Percentiles rank a stretch among this genome's conserved stretches.
Evolutionary conservation across 192 early-diverging fungal genomes (phyloP).

Genomic region (Diversispora epigaea): DNA sequence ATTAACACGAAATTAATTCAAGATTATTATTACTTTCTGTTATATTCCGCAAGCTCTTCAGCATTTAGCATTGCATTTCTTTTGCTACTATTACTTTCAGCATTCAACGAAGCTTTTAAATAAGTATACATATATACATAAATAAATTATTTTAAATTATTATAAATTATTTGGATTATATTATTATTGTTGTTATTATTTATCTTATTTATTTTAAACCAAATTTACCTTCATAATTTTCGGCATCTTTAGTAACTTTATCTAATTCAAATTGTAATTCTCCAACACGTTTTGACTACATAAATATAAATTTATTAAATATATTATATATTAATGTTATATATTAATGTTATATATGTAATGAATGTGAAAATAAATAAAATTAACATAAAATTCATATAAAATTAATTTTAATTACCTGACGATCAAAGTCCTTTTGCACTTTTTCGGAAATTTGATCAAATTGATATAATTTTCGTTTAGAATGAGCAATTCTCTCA

Average conservation of each 20-base stretch:
- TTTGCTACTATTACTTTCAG: slow-evolving; percentile 4
- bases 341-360: neutral
- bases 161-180: too few species aligned
- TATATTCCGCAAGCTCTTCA: slow-evolving; percentile 40
- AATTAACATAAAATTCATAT: too few species aligned
- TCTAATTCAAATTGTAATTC: slow-evolving; percentile 56
- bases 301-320: slow-evolving; percentile 31
- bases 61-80: slow-evolving; percentile 33
- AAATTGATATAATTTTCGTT: slow-evolving; percentile 64
- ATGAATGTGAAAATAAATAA: too few species aligned
- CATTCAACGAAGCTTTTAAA: slow-evolving; percentile 21
- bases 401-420: too few species aligned
- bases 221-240: slow-evolving; percentile 48
- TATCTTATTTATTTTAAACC: neutral
- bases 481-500: slow-evolving; percentile 72
- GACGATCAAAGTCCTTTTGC: slow-evolving; percentile 52
- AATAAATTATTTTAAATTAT: neutral
- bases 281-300: slow-evolving; percentile 39
- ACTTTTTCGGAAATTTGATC: slow-evolving; percentile 58
- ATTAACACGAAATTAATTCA: neutral
- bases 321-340: neutral
- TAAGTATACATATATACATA: neutral
- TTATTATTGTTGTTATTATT: too few species aligned
- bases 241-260: slow-evolving; percentile 52
- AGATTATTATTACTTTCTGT: slow-evolving; percentile 30